Conservation (phyloP, 495 filamentous ascomycete species). For the Podospora didyma region DNA sequence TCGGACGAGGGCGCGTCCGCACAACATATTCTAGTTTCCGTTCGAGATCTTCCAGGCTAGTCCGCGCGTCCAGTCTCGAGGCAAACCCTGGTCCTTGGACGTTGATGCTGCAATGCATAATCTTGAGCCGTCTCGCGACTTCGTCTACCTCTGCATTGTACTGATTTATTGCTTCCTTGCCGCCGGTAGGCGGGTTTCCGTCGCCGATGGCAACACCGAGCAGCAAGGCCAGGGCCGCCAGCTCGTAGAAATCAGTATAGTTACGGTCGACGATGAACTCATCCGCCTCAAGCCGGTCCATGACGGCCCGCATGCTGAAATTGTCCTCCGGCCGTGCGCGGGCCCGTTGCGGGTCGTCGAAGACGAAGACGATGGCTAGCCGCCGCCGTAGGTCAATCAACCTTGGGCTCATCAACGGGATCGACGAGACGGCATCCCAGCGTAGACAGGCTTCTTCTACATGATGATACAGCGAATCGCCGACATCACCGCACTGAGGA, state of each 20-base stretch:
- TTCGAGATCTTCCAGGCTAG: conserved; percentile 63
- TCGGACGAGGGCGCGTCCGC: conserved; percentile 59
- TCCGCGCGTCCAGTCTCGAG: conserved; percentile 69
- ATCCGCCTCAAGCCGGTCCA: conserved; percentile 46
- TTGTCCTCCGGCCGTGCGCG: conserved; percentile 37
- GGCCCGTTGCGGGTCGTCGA: conserved; percentile 47
- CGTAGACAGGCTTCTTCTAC: conserved; percentile 51
- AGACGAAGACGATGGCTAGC: conserved; percentile 70
- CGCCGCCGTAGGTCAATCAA: conserved; percentile 62
- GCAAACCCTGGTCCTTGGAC: conserved; percentile 71
- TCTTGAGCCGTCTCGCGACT: conserved; percentile 58
- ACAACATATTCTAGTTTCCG: conserved; percentile 68
- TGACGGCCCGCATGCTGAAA: conserved; percentile 50
- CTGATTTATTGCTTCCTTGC: conserved; percentile 32
- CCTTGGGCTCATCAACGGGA: conserved; percentile 54
- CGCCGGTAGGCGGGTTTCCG: conserved; percentile 34
- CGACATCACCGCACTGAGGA: conserved; percentile 52
- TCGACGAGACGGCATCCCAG: conserved; percentile 44
- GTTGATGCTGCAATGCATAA: conserved; percentile 65
- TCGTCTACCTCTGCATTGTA: conserved; percentile 70
- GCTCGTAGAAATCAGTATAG: conserved; percentile 62
- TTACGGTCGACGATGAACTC: conserved; percentile 28
- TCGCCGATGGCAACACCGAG: conserved; percentile 72
- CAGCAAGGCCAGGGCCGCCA: conserved; percentile 60
- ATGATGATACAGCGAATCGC: conserved; percentile 47